A percentile compares a stretch with the other conserved stretches of the same genome.
Evolutionary conservation across 2,329 filamentous ascomycete species (phyloP).

Genomic region (Sarocladium kiliense): DNA sequence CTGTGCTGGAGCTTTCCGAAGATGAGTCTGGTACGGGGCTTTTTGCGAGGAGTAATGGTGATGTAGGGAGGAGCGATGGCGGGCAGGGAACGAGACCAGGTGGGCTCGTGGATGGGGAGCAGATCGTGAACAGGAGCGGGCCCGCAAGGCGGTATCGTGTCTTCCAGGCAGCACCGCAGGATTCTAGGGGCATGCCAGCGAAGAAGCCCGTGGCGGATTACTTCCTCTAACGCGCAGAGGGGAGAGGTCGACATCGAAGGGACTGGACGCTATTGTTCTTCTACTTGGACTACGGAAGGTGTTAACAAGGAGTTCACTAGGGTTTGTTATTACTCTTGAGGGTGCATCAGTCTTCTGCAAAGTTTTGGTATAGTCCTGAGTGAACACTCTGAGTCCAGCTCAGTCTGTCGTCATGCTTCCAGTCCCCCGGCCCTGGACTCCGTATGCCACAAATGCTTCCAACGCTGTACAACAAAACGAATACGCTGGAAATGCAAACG

Average conservation of each 20-base stretch:
- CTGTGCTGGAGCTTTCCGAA: constrained; percentile 87
- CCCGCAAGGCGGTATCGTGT: constrained; percentile 89
- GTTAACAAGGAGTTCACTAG: constrained; percentile 1
- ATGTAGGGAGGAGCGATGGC: constrained; percentile 54
- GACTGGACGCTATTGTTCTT: background rate
- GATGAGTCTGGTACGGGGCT: constrained; percentile 71
- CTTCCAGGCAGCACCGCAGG: constrained; percentile 94
- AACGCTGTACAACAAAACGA: too few relatives aligned
- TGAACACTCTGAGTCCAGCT: too few relatives aligned
- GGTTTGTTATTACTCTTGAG: too few relatives aligned
- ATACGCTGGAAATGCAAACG: background rate
- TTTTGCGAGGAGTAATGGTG: constrained; percentile 67
- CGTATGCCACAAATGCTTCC: too few relatives aligned
- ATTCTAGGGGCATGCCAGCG: constrained; percentile 93
- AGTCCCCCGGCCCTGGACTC: too few relatives aligned
- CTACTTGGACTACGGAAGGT: background rate
- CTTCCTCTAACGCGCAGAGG: constrained; percentile 57
- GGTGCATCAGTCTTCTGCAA: too few relatives aligned
- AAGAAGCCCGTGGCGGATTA: constrained; percentile 98
- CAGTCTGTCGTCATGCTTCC: too few relatives aligned
- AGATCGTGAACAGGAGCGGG: constrained; percentile 45
- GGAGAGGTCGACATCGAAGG: too few relatives aligned
- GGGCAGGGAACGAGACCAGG: constrained; percentile 36
- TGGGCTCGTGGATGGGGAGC: constrained; percentile 43
- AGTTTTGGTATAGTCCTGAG: too few relatives aligned